Percentiles rank a stretch among this genome's conserved stretches.
phyloP scores from a whole-genome alignment of 2,329 filamentous ascomycete species.

The Peltaster fructicola region DNA sequence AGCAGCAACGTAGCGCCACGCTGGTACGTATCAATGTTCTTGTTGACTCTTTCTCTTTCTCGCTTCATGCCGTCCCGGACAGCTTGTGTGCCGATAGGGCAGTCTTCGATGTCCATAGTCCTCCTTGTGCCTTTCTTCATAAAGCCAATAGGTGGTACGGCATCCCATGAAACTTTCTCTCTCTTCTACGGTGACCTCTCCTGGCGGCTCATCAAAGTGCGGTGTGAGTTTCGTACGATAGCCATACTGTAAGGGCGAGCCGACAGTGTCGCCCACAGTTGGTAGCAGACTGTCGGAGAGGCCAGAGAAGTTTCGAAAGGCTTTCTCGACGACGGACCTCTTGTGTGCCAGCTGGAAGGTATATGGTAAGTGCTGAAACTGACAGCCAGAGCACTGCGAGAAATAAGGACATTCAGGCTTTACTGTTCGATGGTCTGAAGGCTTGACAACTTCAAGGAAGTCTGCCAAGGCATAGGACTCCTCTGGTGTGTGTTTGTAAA shows the following conservation, averaged over 20 bases:
- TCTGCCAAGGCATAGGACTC: conserved; percentile 62
- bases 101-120: conserved; percentile 92
- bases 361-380: conserved; percentile 95
- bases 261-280: conserved; percentile 63
- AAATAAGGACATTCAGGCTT: conserved; percentile 73
- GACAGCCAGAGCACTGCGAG: conserved; percentile 70
- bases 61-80: conserved; percentile 62
- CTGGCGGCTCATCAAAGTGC: conserved; percentile 66
- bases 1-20: conserved; percentile 77
- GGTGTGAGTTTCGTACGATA: conserved; percentile 96
- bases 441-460: conserved; percentile 57
- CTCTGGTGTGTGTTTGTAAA: conserved; percentile 50
- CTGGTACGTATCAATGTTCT: conserved; percentile 53
- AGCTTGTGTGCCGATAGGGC: conserved; percentile 79
- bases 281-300: conserved; percentile 61
- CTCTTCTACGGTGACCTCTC: conserved; percentile 29
- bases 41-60: conserved; percentile 59
- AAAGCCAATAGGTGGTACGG: conserved; percentile 71
- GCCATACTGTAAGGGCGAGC: conserved; percentile 75
- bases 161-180: conserved; percentile 38
- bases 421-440: conserved; percentile 62
- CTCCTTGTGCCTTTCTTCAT: conserved; percentile 65
- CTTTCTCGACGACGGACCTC: conserved; percentile 71
- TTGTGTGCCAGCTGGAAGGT: conserved; percentile 72
- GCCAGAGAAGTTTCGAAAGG: conserved; percentile 79